Evolutionary conservation across 345 rosid genomes (phyloP), one percentile per base, ranked within the genome.

Genomic region (Hirschfeldia incana): DNA sequence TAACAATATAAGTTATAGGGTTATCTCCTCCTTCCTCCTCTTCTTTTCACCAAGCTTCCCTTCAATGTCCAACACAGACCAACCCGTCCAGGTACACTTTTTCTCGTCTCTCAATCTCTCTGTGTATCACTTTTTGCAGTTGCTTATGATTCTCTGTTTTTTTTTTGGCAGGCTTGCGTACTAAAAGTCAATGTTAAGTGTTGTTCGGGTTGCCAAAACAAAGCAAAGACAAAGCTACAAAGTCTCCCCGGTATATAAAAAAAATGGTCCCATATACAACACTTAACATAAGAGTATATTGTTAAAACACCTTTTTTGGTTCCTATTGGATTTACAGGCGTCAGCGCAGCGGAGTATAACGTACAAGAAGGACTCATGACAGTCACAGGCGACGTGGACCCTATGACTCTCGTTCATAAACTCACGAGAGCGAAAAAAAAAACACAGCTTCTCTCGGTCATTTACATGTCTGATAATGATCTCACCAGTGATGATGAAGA

Each of bases 301-400:
- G 33, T 21, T 26, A 27, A n/a, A n/a, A 49, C 16, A 70, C 30
- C n/a, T 28, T 29, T 61, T 70, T 51, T 3, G 61, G 39, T 17
- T 55, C 5, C 4, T 39, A 42, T 7, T 34, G 39, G 39, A 34
- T 71, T 39, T 57, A 67, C 42, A 79, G 78, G 82, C n/a, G 82
- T 79, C 11, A 26, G 3, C 2, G 57, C 36, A 67, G 78, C 32
- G 5, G 70, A 60, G 57, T 79, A 73, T 15, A 49, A 79, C 33
- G 16, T 2, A 34, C 58, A 26, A 15, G 57, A 60, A 73, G 78
- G 82, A 0, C 72, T 73, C 42, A 59, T 79, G 82, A 73, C 26
- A 2, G 57, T 79, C 69, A 66, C 58, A 59, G 82, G 78, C 17
- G 57, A 79, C 21, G 74, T 79, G 1, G 76, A 79, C 0, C 82